phyloP scores from a whole-genome alignment of 78 protist species.

The Pelomyxa schiedti region DNA sequence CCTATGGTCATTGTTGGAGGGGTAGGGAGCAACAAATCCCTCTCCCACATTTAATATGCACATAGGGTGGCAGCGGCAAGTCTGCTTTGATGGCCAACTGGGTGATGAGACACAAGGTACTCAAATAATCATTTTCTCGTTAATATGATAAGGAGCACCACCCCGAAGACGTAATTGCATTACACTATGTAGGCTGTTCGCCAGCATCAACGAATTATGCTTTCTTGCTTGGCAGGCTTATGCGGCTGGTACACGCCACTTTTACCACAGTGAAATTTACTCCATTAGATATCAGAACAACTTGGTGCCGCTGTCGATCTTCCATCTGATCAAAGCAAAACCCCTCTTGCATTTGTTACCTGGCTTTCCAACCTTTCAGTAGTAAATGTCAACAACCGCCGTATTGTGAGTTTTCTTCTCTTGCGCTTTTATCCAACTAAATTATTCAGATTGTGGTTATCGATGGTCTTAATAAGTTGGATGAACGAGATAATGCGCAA shows the following conservation, averaged over 20 bases:
- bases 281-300: too few relatives aligned
- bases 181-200: slow-evolving; percentile 42
- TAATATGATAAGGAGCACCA: too few relatives aligned
- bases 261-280: not conserved
- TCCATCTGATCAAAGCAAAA: too few relatives aligned
- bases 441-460: too few relatives aligned
- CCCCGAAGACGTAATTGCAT: slow-evolving; percentile 27
- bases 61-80: slow-evolving; percentile 15
- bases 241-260: too few relatives aligned
- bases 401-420: too few relatives aligned
- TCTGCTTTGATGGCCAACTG: slow-evolving; percentile 26
- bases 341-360: too few relatives aligned
- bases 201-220: slow-evolving; percentile 24
- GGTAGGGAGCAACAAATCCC: not conserved
- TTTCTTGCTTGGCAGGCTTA: slow-evolving; percentile 13
- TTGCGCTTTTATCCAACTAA: too few relatives aligned
- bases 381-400: too few relatives aligned
- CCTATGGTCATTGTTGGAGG: slow-evolving; percentile 34
- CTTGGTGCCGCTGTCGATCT: too few relatives aligned
- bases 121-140: too few relatives aligned
- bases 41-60: not conserved
- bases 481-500: slow-evolving; percentile 11
- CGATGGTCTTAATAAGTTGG: slow-evolving; percentile 45
- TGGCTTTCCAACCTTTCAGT: too few relatives aligned
- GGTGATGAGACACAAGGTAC: slow-evolving; percentile 32